Base-by-base conservation (phyloP, 305 asterid species). In the Plantago coronopus region DNA sequence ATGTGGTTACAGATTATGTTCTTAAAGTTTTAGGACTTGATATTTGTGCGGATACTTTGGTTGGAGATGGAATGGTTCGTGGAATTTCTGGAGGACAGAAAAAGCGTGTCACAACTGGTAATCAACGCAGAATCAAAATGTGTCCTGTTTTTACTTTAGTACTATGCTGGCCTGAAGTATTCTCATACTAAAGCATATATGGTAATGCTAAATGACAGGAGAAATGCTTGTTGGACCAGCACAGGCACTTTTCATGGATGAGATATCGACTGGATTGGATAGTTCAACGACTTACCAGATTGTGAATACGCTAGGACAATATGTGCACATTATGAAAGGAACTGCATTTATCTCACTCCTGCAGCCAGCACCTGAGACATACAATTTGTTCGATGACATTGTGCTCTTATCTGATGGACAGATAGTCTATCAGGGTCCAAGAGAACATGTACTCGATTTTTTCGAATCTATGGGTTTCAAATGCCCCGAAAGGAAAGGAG, bases 71-170 rank as follows among this genome's bases (percentile, higher is more conserved):
- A 38, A 81, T 78, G 82, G 18, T 78, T 10, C 64, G 87, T 47
- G 87, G 84, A 57, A 81, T 81, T 12, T 81, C 84, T 0, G 84
- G 84, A 8, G 87, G 87, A 0, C 87, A 81, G 68, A 78, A 63
- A 61, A 81, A 81, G 59, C 87, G 87, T 23, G 87, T 81, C 51
- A 81, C 87, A 2, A 81, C 87, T 0, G 80, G 82, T 50, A 61
- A 44, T 34, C 34, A 31, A 3, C 12, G 17, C 17, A 5, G 46
- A 17, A 14, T 23, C 17, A 4, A 14, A 53, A 53, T 25, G 0
- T 20, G 37, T 27, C 15, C 38, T 22, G 12, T 23, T 22, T 21
- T n/a, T n/a, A n/a, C n/a, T n/a, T n/a, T n/a, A n/a, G n/a, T n/a
- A n/a, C 57, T 51, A 13, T 1, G 38, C 18, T 51, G 38, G 40